Base-by-base conservation (phyloP, 176 grass and related monocot species). In the Triticum dicoccoides region DNA sequence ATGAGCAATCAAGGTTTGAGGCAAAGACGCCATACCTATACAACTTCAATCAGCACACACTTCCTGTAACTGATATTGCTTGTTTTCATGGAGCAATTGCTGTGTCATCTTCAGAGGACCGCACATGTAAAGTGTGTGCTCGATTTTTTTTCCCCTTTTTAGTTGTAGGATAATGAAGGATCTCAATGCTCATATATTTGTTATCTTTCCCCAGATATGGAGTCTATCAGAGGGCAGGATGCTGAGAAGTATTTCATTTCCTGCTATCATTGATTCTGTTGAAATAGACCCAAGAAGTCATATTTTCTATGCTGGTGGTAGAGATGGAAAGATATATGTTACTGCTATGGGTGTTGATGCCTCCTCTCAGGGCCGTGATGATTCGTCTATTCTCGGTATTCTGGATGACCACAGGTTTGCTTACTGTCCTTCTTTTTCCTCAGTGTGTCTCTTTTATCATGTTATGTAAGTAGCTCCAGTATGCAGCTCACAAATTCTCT, bases 311-410 rank as follows among this genome's bases (percentile, higher is more conserved):
- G 93, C 96, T 79, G 96, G 93, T 79, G 85, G 90, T 58, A 87
- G 88, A 90, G 96, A 98, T 94, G 93, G 93, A 29, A 95, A 95
- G 77, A 98, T 96, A 87, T 98, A 96, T 89, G 81, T 96, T 87
- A 91, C 89, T 78, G 79, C 87, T 44, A 89, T 98, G 77, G 91
- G 93, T 86, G 88, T 88, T 88, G 88, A 96, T 83, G 76, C 63
- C 71, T 86, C 82, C 51, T 89, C 80, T 80, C 84, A 79, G 74
- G 69, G 73, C 56, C 35, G 76, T 85, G 79, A 87, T 17, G 78
- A 90, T 73, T 86, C 82, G 39, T 87, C 86, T 82, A 92, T 91
- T 25, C 82, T 92, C 75, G 96, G 86, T 10, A 73, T 84, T 75
- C 81, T 98, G 86, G 85, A 87, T 86, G 93, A 95, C 68, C 88